Percentiles rank a stretch among this genome's conserved stretches.
phyloP scores from a whole-genome alignment of 371 early-diverging fungal species.

The Funneliformis caledonium region DNA sequence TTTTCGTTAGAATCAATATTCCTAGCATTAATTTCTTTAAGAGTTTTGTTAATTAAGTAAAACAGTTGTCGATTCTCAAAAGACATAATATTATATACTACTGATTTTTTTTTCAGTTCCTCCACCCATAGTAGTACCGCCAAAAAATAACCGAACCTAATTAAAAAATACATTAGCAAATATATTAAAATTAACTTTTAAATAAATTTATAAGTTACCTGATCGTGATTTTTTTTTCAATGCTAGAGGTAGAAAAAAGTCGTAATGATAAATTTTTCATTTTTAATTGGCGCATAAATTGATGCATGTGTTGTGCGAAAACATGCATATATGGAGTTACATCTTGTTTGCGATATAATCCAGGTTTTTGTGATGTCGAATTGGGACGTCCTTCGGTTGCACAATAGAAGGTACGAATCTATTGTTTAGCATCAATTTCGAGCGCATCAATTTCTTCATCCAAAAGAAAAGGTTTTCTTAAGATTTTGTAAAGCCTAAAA shows the following conservation, averaged over 20 bases:
- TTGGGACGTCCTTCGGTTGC: neutral
- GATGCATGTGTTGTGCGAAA: neutral
- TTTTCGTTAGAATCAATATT: conserved; percentile 7
- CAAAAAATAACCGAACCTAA: neutral
- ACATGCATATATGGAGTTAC: conserved; percentile 8
- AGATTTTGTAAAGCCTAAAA: neutral
- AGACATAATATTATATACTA: neutral
- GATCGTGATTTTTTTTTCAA: neutral
- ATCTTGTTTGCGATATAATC: neutral
- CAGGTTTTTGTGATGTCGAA: neutral
- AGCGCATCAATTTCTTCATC: neutral
- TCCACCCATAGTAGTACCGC: neutral
- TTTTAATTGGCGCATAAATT: too few species aligned
- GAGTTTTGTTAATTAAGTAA: conserved; percentile 15
- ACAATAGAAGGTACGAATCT: neutral
- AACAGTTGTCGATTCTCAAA: conserved; percentile 4
- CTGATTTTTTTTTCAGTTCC: neutral
- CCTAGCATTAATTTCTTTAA: neutral
- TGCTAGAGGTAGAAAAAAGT: conserved; percentile 4
- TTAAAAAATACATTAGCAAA: neutral
- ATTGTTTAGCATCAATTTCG: neutral
- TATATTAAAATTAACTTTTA: neutral
- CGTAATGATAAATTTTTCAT: neutral
- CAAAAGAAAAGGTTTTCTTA: neutral
- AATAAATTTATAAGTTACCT: too few species aligned